Base-by-base conservation (phyloP, 805 yeast species). In the Starmera amethionina region DNA sequence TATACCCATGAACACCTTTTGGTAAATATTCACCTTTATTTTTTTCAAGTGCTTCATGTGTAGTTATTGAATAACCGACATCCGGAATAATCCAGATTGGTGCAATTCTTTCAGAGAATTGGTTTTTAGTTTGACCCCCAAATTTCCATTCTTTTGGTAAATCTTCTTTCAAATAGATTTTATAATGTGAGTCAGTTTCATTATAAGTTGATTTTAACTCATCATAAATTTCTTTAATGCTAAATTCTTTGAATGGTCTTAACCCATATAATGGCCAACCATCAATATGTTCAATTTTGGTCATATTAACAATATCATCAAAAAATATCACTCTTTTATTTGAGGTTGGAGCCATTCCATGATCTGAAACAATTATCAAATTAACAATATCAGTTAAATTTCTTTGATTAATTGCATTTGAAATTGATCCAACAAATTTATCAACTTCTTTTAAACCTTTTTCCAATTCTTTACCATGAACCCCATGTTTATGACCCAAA, bases 301-400 rank as follows among this genome's bases (percentile, higher is more conserved):
- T 48, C 2, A 57, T 51, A 50, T 77, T 77, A 10, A 86, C 60
- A 14, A 85, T 45, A 46, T 87, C 93, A 56, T 87, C 96, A 44
- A 89, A 59, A 45, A 75, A 76, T 2, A 88, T 62, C 10, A 85
- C 57, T 44, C 95, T 63, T 11, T 78, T 74, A 46, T 78, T 73
- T 1, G 85, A 72, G 2, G 95, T 82, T 7, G 95, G 90, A 0
- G 94, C 81, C 95, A 87, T 88, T 10, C 96, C 96, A 56, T 88
- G 96, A 58, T 89, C 96, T 35, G 95, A 84, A 4, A 89, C 82
- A 34, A 89, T 63, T 0, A 90, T 61, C 16, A 89, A 60, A 55
- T 90, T 89, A 15, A 82, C 83, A 34, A 86, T 68, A 18, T 77
- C 68, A 0, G 71, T 61, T 43, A 87, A 61, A 47, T 82, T 78